phyloP scores from a whole-genome alignment of 768 basidiomycete species.

The Podaxis pistillaris region DNA sequence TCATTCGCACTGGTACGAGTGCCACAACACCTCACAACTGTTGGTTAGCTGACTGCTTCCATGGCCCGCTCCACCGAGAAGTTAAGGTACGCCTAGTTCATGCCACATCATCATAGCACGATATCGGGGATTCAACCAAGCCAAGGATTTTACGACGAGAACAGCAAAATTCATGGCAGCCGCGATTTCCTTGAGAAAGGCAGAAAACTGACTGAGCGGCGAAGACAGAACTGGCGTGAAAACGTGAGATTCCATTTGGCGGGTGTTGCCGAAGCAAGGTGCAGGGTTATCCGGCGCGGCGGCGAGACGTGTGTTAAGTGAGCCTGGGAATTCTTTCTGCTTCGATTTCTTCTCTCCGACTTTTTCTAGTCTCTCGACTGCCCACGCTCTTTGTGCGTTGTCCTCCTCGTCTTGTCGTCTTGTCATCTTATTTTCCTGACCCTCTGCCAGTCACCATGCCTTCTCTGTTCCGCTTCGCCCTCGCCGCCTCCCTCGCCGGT shows the following conservation, averaged over 20 bases:
- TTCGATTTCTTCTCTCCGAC: background rate
- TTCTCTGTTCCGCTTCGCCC: background rate
- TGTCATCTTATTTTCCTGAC: background rate
- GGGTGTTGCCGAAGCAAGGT: background rate
- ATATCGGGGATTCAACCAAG: background rate
- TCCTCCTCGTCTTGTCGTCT: too few species aligned
- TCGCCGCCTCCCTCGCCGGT: slow-evolving; percentile 29
- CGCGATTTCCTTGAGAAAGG: too few species aligned
- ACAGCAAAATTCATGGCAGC: background rate
- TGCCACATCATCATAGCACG: background rate
- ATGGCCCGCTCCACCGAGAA: background rate
- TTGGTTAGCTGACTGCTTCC: background rate
- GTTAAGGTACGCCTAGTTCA: background rate
- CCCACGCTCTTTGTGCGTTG: slow-evolving; percentile 7
- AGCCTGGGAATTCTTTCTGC: background rate
- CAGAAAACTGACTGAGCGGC: too few species aligned
- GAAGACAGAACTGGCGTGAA: too few species aligned
- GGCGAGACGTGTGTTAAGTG: background rate
- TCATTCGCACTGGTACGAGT: background rate
- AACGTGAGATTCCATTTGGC: background rate
- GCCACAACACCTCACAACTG: background rate
- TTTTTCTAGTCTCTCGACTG: background rate
- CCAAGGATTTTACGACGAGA: background rate
- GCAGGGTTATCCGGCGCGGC: background rate
- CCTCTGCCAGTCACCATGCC: background rate